Evolutionary conservation across 345 rosid genomes (phyloP), one percentile per base, ranked within the genome.

Genomic region (Salix brachista): DNA sequence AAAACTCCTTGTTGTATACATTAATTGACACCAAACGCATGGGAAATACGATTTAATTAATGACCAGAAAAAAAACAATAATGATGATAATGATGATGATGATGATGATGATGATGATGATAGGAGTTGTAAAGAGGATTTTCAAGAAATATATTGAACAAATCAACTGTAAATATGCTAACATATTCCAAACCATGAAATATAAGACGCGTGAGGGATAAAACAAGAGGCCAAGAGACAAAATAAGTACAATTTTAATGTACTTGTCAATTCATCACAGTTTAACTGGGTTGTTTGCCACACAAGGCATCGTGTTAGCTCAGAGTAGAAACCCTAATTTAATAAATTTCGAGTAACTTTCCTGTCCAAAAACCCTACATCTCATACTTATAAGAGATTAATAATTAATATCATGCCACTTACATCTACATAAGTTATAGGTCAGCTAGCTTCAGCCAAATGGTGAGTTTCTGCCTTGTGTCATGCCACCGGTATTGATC

Each of bases 381-480:
- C 77, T 62, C 73, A 73, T 66, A 65, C 62, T 62, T 50, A 64
- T 76, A 16, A 52, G 36, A 75, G 37, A 39, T 54, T 67, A 56
- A 74, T 83, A 32, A 75, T 28, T 70, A 3, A 36, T 67, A 61
- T 34, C 7, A 70, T 39, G 71, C 76, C 73, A 71, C 77, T 76
- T 71, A 78, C 75, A 30, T 32, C 2, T 69, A 65, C 37, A 46
- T 58, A 54, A 13, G 46, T 50, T 23, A 73, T 46, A 70, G 34
- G 11, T 65, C 36, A 69, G 58, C 37, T 34, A 34, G 37, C 46
- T 37, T 88, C 86, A 91, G 52, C 91, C 93, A 78, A 79, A 88
- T 32, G 91, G 86, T 39, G 96, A 85, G 81, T 77, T 88, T 75
- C 92, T 88, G 69, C 90, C 91, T 72, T 87, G 93, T 79, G 85